Evolutionary conservation across 345 rosid species (phyloP).

Genomic region (Dimocarpus longan): DNA sequence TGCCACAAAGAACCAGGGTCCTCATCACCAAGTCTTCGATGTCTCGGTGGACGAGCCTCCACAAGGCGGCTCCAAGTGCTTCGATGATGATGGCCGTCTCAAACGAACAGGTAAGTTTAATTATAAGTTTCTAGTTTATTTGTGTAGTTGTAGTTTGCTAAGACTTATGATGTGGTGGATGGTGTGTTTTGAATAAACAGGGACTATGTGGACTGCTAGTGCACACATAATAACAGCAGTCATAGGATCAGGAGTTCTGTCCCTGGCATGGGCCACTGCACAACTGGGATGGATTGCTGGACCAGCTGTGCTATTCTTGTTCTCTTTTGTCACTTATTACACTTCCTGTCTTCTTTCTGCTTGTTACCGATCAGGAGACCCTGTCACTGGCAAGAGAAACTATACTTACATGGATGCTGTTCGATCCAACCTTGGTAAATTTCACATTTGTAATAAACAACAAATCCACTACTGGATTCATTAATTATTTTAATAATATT

Average conservation of each 20-base stretch:
- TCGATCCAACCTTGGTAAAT: conserved; percentile 37
- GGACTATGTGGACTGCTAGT: conserved; percentile 48
- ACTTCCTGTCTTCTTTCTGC: conserved; percentile 52
- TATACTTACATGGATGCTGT: conserved; percentile 70
- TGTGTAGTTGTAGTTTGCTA: no score
- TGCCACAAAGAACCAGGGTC: conserved; percentile 18
- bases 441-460: neutral
- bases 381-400: conserved; percentile 49
- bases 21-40: conserved; percentile 31
- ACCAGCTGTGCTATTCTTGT: conserved; percentile 41
- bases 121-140: no score
- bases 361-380: conserved; percentile 58
- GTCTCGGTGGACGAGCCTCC: conserved; percentile 43
- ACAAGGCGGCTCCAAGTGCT: conserved; percentile 50
- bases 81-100: conserved; percentile 76
- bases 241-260: conserved; percentile 53
- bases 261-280: conserved; percentile 53
- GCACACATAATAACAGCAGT: conserved; percentile 54
- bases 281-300: conserved; percentile 59
- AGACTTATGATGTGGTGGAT: no score
- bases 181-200: conserved; percentile 11
- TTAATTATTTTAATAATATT: neutral
- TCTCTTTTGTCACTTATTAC: conserved; percentile 46
- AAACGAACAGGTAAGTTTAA: conserved; percentile 63
- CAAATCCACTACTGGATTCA: conserved; percentile 1